Percentiles rank a stretch among this genome's conserved stretches.
Evolutionary conservation across 495 filamentous ascomycete species (phyloP).

Genomic region (Pseudomonodictys pantanalensis): DNA sequence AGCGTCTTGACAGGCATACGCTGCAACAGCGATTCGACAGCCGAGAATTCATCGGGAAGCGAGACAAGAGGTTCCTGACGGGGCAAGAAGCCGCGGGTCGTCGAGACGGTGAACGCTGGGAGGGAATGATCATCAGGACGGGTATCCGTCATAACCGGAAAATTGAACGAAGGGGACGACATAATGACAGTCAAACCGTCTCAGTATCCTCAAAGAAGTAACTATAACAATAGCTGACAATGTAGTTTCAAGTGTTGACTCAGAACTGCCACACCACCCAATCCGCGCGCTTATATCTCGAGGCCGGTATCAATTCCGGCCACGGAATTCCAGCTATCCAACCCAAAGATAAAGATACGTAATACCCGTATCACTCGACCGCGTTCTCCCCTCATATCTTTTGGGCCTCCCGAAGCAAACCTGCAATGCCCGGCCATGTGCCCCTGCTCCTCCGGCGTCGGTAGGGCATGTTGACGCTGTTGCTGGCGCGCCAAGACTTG

Average conservation of each 20-base stretch:
- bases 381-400: constrained; percentile 3
- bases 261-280: not conserved
- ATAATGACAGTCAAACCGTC: constrained; percentile 5
- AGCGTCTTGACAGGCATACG: constrained; percentile 71
- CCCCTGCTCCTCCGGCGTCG: not conserved
- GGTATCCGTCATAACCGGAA: constrained; percentile 56
- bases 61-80: constrained; percentile 57
- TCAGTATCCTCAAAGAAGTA: not conserved
- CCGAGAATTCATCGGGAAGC: constrained; percentile 66
- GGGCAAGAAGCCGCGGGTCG: constrained; percentile 74
- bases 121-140: constrained; percentile 58
- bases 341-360: constrained; percentile 19
- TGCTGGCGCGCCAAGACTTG: constrained; percentile 25
- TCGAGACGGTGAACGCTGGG: constrained; percentile 81
- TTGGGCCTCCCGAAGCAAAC: constrained; percentile 1
- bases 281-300: constrained; percentile 44
- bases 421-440: constrained; percentile 15
- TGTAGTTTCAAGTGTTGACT: not conserved
- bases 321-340: constrained; percentile 1
- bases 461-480: too few relatives aligned
- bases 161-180: constrained; percentile 38
- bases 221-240: not conserved
- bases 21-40: constrained; percentile 65
- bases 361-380: constrained; percentile 28
- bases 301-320: constrained; percentile 50